Percentiles rank a stretch among this genome's conserved stretches.
phyloP scores from a whole-genome alignment of 2,329 filamentous ascomycete genomes.

The Paraphaeosphaeria sporulosa region DNA sequence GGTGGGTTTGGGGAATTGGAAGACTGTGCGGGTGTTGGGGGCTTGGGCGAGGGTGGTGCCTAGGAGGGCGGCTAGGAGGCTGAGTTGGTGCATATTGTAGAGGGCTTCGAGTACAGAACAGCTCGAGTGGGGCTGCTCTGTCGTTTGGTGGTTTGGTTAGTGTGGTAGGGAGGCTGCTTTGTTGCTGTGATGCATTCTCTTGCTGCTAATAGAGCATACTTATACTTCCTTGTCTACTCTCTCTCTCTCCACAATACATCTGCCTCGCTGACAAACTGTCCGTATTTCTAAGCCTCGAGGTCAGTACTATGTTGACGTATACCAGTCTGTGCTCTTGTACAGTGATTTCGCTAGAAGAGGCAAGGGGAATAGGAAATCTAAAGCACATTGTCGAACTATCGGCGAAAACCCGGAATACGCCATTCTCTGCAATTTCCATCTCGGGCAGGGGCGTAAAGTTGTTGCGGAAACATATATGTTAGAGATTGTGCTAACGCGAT shows the following conservation, averaged over 20 bases:
- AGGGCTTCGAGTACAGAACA: not conserved
- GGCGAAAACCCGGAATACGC: not conserved
- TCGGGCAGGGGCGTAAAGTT: not conserved
- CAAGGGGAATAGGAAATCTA: not conserved
- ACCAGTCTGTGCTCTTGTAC: not conserved
- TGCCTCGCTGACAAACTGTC: not conserved
- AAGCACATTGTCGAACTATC: not conserved
- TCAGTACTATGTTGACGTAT: not conserved
- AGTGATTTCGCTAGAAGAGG: not conserved
- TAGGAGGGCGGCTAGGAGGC: not conserved
- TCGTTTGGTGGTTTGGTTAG: not conserved
- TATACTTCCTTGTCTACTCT: not conserved
- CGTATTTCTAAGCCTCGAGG: not conserved
- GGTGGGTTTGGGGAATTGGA: conserved; percentile 5
- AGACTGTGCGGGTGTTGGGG: not conserved
- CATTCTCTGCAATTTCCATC: not conserved
- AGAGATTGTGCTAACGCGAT: not conserved
- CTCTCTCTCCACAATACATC: not conserved
- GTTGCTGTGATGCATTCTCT: not conserved
- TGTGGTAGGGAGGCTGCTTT: not conserved
- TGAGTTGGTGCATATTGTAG: not conserved
- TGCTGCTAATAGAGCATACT: not conserved
- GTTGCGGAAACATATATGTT: not conserved
- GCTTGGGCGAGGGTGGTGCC: not conserved
- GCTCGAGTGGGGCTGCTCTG: not conserved